Percentiles rank a stretch among this genome's conserved stretches.
Conservation (phyloP, 2,329 filamentous ascomycete genomes). For the Penicillium polonicum region DNA sequence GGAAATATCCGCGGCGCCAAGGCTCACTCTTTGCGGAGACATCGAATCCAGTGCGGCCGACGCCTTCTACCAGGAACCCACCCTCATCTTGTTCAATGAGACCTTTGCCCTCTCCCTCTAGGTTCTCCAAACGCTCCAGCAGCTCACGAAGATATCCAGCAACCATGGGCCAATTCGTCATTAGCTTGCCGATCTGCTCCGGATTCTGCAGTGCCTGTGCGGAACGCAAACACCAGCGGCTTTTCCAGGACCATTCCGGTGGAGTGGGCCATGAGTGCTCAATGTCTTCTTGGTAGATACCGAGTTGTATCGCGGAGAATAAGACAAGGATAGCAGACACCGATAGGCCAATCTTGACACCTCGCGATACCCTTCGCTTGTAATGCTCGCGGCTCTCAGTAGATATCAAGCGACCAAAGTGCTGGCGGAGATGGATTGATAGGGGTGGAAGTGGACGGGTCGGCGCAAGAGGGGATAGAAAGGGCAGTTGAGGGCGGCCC, state of each 20-base stretch:
- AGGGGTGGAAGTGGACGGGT: constrained; percentile 48
- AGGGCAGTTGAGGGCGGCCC: constrained; percentile 63
- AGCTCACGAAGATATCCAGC: constrained; percentile 61
- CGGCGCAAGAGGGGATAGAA: constrained; percentile 59
- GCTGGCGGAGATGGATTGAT: constrained; percentile 53
- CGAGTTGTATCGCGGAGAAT: constrained; percentile 61
- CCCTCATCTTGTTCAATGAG: constrained; percentile 56
- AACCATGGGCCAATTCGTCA: constrained; percentile 68
- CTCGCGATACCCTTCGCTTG: constrained; percentile 57
- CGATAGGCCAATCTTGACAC: constrained; percentile 67
- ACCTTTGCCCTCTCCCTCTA: constrained; percentile 64
- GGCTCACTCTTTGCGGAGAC: constrained; percentile 72
- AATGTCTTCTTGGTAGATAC: constrained; percentile 69
- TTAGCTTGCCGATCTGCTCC: constrained; percentile 52
- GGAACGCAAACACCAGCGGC: constrained; percentile 65
- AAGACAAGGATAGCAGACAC: constrained; percentile 67
- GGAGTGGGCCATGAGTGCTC: constrained; percentile 79
- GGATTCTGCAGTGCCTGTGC: constrained; percentile 61
- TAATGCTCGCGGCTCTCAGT: constrained; percentile 61
- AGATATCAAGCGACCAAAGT: constrained; percentile 70
- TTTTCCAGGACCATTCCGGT: constrained; percentile 73
- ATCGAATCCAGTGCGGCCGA: constrained; percentile 63
- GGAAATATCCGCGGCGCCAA: constrained; percentile 84
- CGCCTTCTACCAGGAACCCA: constrained; percentile 54
- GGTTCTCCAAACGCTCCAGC: constrained; percentile 68